phyloP scores from a whole-genome alignment of 169 alveolate genomes.

The Eimeria maxima region DNA sequence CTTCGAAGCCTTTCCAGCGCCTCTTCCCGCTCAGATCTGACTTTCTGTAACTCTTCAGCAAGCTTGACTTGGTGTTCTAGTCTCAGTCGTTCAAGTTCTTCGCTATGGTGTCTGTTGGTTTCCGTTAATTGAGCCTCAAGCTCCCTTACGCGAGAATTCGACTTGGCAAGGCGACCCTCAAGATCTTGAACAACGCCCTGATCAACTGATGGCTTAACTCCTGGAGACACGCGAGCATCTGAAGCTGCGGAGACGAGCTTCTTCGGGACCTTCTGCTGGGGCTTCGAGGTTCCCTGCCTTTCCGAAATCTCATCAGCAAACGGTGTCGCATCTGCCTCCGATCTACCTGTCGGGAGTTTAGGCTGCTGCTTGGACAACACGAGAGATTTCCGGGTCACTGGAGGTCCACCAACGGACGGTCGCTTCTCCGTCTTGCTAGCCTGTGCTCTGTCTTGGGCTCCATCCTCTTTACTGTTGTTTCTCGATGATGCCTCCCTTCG shows the following conservation, averaged over 20 bases:
- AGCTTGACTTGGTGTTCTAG: not conserved
- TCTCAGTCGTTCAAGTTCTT: conserved; percentile 47
- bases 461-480: not conserved
- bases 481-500: not conserved
- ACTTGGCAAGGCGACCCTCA: conserved; percentile 44
- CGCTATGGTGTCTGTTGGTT: conserved; percentile 21
- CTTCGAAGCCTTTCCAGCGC: conserved; percentile 21
- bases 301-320: conserved; percentile 34
- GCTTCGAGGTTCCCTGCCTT: not conserved
- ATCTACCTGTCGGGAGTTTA: conserved; percentile 28
- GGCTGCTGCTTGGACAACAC: conserved; percentile 60
- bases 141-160: conserved; percentile 43
- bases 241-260: conserved; percentile 34
- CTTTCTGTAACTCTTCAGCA: conserved; percentile 28
- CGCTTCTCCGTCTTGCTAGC: not conserved
- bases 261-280: conserved; percentile 15
- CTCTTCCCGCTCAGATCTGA: conserved; percentile 31
- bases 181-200: not conserved
- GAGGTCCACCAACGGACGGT: conserved; percentile 14
- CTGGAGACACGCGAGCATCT: not conserved
- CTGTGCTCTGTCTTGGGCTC: not conserved
- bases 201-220: conserved; percentile 16
- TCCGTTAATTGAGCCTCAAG: conserved; percentile 46
- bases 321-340: conserved; percentile 34
- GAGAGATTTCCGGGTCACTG: conserved; percentile 37